Evolutionary conservation across 169 alveolate species (phyloP), one percentile per base, ranked within the genome.

Genomic region (Cryptosporidium xiaoi): DNA sequence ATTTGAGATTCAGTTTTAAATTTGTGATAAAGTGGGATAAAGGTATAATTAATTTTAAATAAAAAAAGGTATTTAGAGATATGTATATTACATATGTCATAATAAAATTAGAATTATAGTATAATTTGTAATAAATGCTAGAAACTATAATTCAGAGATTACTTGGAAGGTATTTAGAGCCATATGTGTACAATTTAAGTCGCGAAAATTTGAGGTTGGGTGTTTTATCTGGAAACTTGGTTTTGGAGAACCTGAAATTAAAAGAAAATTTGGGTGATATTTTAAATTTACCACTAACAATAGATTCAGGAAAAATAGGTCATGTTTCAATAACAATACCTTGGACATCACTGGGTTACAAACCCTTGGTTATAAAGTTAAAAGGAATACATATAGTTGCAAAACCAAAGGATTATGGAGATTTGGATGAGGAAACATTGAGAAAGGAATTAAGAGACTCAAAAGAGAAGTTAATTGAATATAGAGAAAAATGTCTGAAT

Each of bases 291-390:
- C 87, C 87, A 34, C 27, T 77, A 46, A 48, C 87, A 20, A 44
- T 77, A 27, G 60, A 36, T 36, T 77, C 87, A 8, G 87, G 87
- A 15, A 56, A 56, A 36, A 77, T 77, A 34, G 87, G 71, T 8
- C 87, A 77, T 60, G 87, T 77, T 60, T 77, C 87, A 15, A 77
- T 77, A 31, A 77, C 87, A 18, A 77, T 77, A 40, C 87, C 87
- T 7, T 77, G 87, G 87, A 77, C 87, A 48, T 77, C 87, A 10
- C 40, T 77, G 27, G 87, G 87, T 2, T 77, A 77, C n/a, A 77
- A 77, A 27, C 87, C 87, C n/a, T 24, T 77, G 6, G 87, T 77
- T 0, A 77, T 77, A 18, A 77, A 77, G 40, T 50, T 77, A 27
- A 62, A 77, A 44, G 71, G 51, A 44, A 56, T 77, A 40, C 87